A percentile compares a stretch with the other conserved stretches of the same genome.
Evolutionary conservation across 345 rosid genomes (phyloP).

Genomic region (Balakata baccata): DNA sequence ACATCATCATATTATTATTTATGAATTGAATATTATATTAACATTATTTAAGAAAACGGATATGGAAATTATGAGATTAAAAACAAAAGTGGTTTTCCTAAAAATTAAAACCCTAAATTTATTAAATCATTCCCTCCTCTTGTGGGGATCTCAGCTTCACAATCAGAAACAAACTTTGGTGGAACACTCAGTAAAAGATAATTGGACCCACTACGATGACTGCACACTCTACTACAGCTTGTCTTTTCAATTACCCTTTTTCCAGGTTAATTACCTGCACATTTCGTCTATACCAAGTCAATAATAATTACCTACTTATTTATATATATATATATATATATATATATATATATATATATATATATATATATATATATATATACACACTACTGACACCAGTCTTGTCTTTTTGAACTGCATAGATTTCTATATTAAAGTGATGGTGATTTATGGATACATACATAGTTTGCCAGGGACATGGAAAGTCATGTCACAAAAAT

Average conservation of each 20-base stretch:
- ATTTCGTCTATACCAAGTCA: background rate
- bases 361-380: too few species aligned
- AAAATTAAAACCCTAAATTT: too few species aligned
- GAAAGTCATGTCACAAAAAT: background rate
- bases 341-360: too few species aligned
- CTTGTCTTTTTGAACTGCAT: too few species aligned
- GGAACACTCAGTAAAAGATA: background rate
- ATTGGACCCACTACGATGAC: background rate
- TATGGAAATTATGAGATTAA: background rate
- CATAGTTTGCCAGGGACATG: conserved; percentile 5
- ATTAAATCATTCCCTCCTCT: too few species aligned
- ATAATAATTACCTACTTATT: background rate
- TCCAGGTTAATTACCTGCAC: background rate
- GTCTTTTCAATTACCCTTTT: background rate
- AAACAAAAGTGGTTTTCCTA: background rate
- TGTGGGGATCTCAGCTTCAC: too few species aligned
- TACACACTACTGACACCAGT: too few species aligned
- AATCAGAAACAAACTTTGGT: background rate
- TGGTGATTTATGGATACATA: conserved; percentile 1
- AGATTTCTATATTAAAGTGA: background rate
- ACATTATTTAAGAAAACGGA: background rate
- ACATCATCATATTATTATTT: background rate
- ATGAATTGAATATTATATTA: background rate
- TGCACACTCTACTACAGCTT: background rate
- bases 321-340: too few species aligned